Evolutionary conservation across 1,139 yeast genomes (phyloP), one percentile per base, ranked within the genome.

Genomic region (Scheffersomyces segobiensis): DNA sequence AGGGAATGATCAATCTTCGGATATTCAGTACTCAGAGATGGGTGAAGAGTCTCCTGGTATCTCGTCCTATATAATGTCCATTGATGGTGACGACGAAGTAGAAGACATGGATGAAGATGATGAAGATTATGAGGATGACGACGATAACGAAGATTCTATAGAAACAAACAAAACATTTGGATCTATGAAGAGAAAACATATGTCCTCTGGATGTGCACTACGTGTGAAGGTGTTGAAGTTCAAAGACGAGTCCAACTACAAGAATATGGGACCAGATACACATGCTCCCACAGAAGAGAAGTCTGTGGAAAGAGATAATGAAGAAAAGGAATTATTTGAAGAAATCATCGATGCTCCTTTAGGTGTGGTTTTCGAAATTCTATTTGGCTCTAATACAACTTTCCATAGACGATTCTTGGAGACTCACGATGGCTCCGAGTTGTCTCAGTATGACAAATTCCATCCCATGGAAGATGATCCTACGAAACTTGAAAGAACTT

Each of bases 401-500:
- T 84, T 83, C 62, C 86, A 82, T 62, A 65, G 66, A 47, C 67
- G 68, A 21, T 72, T 82, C 60, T 70, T 84, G 56, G 78, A 74
- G 59, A 63, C 73, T 52, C 85, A 80, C 61, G 85, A 81, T 57
- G 86, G 85, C 0, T 75, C 80, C 3, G 82, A 83, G 50, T 72
- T 85, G 46, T 69, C 83, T 0, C 76, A 71, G 3, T 81, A 79
- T 60, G 75, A 70, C 19, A 65, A 70, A n/a, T 83, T 84, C 58
- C 69, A 67, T 22, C 75, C 77, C 0, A 63, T 67, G 53, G 75
- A 73, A 26, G 72, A 70, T 12, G 74, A 74, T 48, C 77, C 79
- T 3, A 67, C 76, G 5, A 65, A 64, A 21, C 62, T 72, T 49
- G 72, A 70, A 57, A 68, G 89, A 55, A 59, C 62, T 0, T 84